Conservation (phyloP, 2,329 filamentous ascomycete genomes). For the Akanthomyces uredinophilus region DNA sequence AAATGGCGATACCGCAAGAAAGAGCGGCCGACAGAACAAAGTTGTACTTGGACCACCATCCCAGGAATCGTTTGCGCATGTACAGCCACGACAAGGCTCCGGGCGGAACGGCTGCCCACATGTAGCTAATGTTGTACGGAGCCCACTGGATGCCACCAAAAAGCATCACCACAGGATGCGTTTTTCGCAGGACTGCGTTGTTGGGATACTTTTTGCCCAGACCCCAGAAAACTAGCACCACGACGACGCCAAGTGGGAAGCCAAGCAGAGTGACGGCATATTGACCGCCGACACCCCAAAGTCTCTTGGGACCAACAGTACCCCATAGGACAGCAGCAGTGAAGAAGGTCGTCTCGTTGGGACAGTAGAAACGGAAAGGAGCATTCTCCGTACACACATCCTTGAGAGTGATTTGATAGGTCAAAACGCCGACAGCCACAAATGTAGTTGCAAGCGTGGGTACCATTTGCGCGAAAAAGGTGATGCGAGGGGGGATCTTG, state of each 20-base stretch:
- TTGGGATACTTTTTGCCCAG: slow-evolving; percentile 30
- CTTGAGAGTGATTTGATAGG: slow-evolving; percentile 32
- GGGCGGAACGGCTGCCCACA: slow-evolving; percentile 42
- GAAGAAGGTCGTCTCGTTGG: slow-evolving; percentile 31
- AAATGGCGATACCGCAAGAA: slow-evolving; percentile 37
- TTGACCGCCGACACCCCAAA: slow-evolving; percentile 29
- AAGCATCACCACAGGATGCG: slow-evolving; percentile 39
- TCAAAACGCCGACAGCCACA: slow-evolving; percentile 38
- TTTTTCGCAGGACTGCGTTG: slow-evolving; percentile 30
- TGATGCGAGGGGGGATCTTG: slow-evolving; percentile 42
- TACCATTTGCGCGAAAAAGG: slow-evolving; percentile 43
- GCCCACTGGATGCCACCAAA: slow-evolving; percentile 36
- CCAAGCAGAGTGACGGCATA: slow-evolving; percentile 36
- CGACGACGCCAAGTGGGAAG: slow-evolving; percentile 33
- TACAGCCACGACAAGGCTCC: slow-evolving; percentile 45
- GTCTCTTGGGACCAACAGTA: slow-evolving; percentile 42
- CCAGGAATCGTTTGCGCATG: slow-evolving; percentile 38
- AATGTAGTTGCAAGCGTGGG: slow-evolving; percentile 42
- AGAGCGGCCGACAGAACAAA: slow-evolving; percentile 39
- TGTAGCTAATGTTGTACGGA: slow-evolving; percentile 43
- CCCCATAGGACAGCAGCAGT: slow-evolving; percentile 44
- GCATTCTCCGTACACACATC: slow-evolving; percentile 34
- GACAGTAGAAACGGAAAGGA: slow-evolving; percentile 32
- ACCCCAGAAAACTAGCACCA: slow-evolving; percentile 33
- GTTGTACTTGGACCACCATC: slow-evolving; percentile 43